Percentiles rank a stretch among this genome's conserved stretches.
Evolutionary conservation across 345 rosid genomes (phyloP).

Genomic region (Citrus glauca): DNA sequence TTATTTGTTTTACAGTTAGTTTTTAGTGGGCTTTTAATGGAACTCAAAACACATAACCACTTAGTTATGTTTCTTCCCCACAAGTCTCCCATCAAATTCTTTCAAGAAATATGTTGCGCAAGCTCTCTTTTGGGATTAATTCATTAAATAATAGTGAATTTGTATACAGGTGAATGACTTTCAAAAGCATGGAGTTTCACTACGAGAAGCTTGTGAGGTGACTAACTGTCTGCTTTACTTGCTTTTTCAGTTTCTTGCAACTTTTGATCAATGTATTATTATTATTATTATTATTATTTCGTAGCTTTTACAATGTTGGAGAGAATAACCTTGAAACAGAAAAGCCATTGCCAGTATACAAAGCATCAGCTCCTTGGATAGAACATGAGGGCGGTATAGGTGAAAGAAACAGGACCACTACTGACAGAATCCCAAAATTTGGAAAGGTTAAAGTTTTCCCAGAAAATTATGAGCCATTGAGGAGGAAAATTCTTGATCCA

Average conservation of each 20-base stretch:
- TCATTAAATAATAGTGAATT: background rate
- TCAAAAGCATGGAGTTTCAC: slow-evolving; percentile 41
- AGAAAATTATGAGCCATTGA: slow-evolving; percentile 42
- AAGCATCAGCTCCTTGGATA: slow-evolving; percentile 34
- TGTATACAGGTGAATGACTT: background rate
- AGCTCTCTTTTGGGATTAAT: background rate
- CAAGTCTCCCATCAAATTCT: background rate
- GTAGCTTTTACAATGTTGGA: slow-evolving; percentile 50
- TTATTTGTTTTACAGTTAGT: background rate
- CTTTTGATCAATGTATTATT: background rate
- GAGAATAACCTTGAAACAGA: slow-evolving; percentile 33
- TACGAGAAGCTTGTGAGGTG: slow-evolving; percentile 56
- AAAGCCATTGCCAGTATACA: slow-evolving; percentile 42
- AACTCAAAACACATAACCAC: slow-evolving; percentile 15
- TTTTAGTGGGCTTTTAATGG: slow-evolving; percentile 24
- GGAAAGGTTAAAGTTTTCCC: slow-evolving; percentile 58
- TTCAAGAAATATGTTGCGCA: too few relatives aligned
- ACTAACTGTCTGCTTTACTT: background rate
- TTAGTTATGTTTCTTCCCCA: slow-evolving; percentile 12
- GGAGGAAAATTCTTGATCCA: slow-evolving; percentile 60
- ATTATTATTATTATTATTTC: background rate
- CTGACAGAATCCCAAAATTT: slow-evolving; percentile 30
- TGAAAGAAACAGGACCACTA: slow-evolving; percentile 13
- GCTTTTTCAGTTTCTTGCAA: background rate
- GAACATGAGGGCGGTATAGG: slow-evolving; percentile 27